Base-by-base conservation (phyloP, 371 early-diverging fungal genomes). In the Mucor circinelloides region DNA sequence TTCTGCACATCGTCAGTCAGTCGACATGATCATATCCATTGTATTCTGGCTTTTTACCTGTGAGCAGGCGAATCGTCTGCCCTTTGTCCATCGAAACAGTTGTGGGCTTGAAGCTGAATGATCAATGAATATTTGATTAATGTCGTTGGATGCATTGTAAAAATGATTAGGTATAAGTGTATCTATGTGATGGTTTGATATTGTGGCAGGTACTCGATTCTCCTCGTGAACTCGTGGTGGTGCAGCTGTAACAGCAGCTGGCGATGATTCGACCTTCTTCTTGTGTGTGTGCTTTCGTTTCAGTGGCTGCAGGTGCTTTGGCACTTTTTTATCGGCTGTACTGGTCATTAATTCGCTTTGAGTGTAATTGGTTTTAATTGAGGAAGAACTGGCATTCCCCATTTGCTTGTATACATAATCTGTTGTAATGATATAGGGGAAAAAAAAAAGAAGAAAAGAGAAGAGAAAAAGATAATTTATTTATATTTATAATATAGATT, bases 221-320 rank as follows among this genome's bases (percentile, higher is more conserved):
- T 27, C 25, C 23, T 50, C 50, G 27, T n/a, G 12, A 19, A 48
- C 27, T 59, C n/a, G 13, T 54, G 36, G n/a, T 46, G 59, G 5
- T 36, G 34, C 32, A 12, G 48, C 10, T 59, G 36, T 9, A 21
- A 36, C 42, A 40, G 36, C 5, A 30, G 44, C 10, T 50, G 66
- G 13, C 50, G 21, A 6, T 57, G 42, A 56, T 19, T n/a, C 8
- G 3, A 17, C 31, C 9, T 38, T 55, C 25, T 44, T 60, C 36
- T 65, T 70, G 27, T 31, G 15, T 8, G 62, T 34, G 58, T 34
- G 59, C 36, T 59, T 67, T 30, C 58, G 27, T 23, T 64, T 63
- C 13, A 67, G 59, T 23, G 67, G 71, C 23, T 67, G 63, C 42
- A 71, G 63, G 25, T 71, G 71, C 48, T 63, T 71, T 6, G 71